phyloP scores from a whole-genome alignment of 768 basidiomycete genomes.

The Boletus barrowsii region DNA sequence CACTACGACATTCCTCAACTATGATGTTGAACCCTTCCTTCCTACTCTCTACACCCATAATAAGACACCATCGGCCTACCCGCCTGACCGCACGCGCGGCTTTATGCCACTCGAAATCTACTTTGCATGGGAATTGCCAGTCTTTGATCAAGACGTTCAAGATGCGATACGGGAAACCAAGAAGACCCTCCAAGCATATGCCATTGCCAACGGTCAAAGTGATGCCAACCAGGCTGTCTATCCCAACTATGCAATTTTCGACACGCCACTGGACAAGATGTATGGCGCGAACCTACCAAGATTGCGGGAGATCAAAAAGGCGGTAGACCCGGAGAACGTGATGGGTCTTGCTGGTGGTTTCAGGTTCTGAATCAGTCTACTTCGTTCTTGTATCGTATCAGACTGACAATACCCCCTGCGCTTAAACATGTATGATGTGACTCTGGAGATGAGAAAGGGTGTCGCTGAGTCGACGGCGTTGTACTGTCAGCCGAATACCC shows the following conservation, averaged over 20 bases:
- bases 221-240: conserved; percentile 39
- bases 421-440: no score
- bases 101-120: conserved; percentile 48
- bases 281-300: conserved; percentile 43
- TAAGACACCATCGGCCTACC: conserved; percentile 42
- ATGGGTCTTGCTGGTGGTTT: conserved; percentile 65
- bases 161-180: conserved; percentile 38
- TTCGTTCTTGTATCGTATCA: no score
- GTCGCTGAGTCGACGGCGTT: no score
- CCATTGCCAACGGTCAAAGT: conserved; percentile 5
- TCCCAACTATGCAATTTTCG: conserved; percentile 54
- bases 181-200: conserved; percentile 35
- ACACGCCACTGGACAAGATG: conserved; percentile 45
- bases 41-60: conserved; percentile 38
- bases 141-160: conserved; percentile 24
- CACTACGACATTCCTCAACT: conserved; percentile 4
- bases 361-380: conserved; percentile 37
- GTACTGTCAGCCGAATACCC: no score
- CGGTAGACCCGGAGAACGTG: conserved; percentile 51
- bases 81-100: conserved; percentile 35
- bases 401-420: no score
- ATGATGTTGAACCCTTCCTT: conserved; percentile 50
- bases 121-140: conserved; percentile 9
- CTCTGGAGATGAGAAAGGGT: no score
- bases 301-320: conserved; percentile 39